These are phyloP conservation scores for Xylaria acuta DNA, from an alignment of 495 filamentous ascomycete genomes.

Conservation along the genomic window DNA sequence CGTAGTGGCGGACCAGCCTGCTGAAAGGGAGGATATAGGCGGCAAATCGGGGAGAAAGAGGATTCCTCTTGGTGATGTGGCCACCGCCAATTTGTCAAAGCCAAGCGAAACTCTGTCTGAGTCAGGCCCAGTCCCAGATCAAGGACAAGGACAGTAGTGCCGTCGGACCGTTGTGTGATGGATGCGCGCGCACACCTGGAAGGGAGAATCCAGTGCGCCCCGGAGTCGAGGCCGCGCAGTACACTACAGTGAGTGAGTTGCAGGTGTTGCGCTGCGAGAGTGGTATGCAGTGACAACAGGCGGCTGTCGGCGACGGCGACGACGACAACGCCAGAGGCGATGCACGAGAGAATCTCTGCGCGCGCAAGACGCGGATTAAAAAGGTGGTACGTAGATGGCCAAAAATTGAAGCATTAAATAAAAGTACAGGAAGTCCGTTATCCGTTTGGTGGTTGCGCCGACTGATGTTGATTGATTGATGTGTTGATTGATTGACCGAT, in stretches of 20 bases:
- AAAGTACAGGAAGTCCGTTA: constrained; percentile 18
- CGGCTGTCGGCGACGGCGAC: constrained; percentile 1
- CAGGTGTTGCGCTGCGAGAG: constrained; percentile 14
- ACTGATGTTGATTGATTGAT: constrained; percentile 3
- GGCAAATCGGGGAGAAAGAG: constrained; percentile 34
- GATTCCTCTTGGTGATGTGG: constrained; percentile 41
- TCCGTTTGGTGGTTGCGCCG: constrained; percentile 1
- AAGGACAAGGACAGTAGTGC: constrained; percentile 24
- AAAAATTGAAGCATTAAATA: constrained; percentile 8
- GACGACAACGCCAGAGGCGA: constrained; percentile 1
- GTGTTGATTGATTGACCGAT: constrained; percentile 8
- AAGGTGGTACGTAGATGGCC: constrained; percentile 3
- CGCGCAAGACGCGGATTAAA: constrained; percentile 22
- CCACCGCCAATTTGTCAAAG: constrained; percentile 43
- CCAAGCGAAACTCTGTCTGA: constrained; percentile 39
- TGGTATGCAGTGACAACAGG: constrained; percentile 2
- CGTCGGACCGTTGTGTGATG: constrained; percentile 5
- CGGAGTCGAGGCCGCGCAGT: not conserved
- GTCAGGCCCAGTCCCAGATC: constrained; percentile 35
- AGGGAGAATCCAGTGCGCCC: not conserved
- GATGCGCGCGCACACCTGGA: not conserved
- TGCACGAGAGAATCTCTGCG: constrained; percentile 19
- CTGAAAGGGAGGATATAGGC: constrained; percentile 16
- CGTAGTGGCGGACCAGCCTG: constrained; percentile 19
- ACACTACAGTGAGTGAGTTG: constrained; percentile 17